phyloP scores from a whole-genome alignment of 2,329 filamentous ascomycete species.

The Amylocarpus encephaloides region DNA sequence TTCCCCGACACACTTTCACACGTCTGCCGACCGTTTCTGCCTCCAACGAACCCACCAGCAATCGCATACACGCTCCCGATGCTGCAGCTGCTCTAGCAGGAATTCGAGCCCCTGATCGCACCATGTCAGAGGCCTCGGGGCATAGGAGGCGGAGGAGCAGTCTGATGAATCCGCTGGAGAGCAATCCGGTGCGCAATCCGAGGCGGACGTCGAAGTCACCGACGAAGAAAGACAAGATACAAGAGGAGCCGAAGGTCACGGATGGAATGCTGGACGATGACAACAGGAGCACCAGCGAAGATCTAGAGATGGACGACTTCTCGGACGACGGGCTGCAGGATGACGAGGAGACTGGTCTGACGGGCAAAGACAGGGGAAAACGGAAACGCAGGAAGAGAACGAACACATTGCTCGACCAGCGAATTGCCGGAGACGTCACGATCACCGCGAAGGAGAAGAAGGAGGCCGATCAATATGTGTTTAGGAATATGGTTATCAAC shows the following conservation, averaged over 20 bases:
- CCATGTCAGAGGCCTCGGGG: constrained; percentile 24
- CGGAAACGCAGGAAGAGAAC: constrained; percentile 60
- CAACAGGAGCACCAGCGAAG: constrained; percentile 34
- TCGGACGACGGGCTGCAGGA: constrained; percentile 68
- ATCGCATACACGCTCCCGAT: constrained; percentile 21
- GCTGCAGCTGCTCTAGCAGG: constrained; percentile 19
- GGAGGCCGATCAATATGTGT: constrained; percentile 67
- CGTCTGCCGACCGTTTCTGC: constrained; percentile 15
- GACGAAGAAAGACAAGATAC: constrained; percentile 14
- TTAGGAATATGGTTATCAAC: constrained; percentile 66
- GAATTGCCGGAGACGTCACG: constrained; percentile 54
- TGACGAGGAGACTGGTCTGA: constrained; percentile 86
- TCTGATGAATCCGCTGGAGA: constrained; percentile 25
- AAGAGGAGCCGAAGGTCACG: constrained; percentile 17
- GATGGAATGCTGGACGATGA: constrained; percentile 24
- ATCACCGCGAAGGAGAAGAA: constrained; percentile 67
- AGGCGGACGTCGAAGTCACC: constrained; percentile 16
- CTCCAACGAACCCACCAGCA: constrained; percentile 10
- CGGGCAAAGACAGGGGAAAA: constrained; percentile 62
- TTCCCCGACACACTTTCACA: constrained; percentile 11
- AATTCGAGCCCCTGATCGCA: constrained; percentile 15
- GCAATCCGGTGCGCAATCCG: constrained; percentile 4
- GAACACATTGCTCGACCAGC: constrained; percentile 63
- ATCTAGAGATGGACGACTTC: constrained; percentile 51
- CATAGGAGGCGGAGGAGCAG: constrained; percentile 30